These are phyloP conservation scores for Chamaecyparis obtusa DNA, from an alignment of 75 land plant species.

Conservation along the genomic window DNA sequence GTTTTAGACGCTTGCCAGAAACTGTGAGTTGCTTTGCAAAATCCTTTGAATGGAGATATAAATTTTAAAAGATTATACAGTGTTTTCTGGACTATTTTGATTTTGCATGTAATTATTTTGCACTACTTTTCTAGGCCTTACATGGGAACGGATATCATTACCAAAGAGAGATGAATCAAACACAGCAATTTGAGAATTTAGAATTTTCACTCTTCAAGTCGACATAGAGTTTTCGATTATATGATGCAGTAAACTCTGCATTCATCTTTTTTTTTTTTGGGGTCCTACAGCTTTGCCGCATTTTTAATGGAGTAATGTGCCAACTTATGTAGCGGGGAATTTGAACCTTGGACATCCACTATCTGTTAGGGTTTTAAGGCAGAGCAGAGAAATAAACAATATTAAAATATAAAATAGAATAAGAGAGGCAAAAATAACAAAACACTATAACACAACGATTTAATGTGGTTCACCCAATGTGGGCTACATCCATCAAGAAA, in stretches of 20 bases:
- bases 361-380: no score
- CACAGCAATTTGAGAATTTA: not conserved
- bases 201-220: not conserved
- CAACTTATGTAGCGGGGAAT: not conserved
- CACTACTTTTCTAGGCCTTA: not conserved
- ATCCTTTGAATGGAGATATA: not conserved
- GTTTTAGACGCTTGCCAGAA: conserved; percentile 43
- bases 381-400: no score
- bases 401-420: no score
- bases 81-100: not conserved
- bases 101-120: not conserved
- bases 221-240: not conserved
- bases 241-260: not conserved
- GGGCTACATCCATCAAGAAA: no score
- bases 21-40: conserved; percentile 16
- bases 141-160: not conserved
- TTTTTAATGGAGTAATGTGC: not conserved
- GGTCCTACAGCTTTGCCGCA: not conserved
- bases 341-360: not conserved
- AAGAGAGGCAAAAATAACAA: no score
- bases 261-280: no score
- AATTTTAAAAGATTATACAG: not conserved
- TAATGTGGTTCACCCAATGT: no score
- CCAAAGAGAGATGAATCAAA: not conserved
- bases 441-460: no score